These are phyloP conservation scores for Hypoxylon fuscum DNA, from an alignment of 495 filamentous ascomycete genomes.

Conservation along the genomic window DNA sequence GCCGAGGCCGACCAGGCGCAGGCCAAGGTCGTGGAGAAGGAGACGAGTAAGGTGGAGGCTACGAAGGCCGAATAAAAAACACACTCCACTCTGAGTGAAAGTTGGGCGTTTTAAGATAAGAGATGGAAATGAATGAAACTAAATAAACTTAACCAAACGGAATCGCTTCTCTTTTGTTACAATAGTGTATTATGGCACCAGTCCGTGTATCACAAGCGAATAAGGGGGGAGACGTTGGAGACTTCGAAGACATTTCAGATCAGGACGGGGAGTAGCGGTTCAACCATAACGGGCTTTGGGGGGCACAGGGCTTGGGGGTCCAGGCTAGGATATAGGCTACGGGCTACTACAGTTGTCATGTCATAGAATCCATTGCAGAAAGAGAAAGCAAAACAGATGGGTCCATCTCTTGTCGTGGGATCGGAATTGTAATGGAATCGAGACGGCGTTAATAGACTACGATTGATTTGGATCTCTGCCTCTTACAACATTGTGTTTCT, in stretches of 20 bases:
- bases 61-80: conserved; percentile 37
- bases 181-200: conserved; percentile 27
- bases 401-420: conserved; percentile 15
- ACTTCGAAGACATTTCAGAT: no score
- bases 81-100: not conserved
- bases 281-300: no score
- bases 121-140: conserved; percentile 15
- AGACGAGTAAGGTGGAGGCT: conserved; percentile 30
- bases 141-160: conserved; percentile 1
- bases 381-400: no score
- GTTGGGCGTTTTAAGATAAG: not conserved
- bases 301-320: no score
- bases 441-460: conserved; percentile 23
- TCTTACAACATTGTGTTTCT: not conserved
- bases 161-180: conserved; percentile 43
- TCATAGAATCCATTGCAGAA: no score
- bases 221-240: no score
- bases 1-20: conserved; percentile 52
- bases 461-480: not conserved
- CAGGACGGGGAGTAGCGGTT: no score
- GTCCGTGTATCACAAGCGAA: conserved; percentile 37
- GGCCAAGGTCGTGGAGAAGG: conserved; percentile 33
- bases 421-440: conserved; percentile 17
- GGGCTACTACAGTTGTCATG: no score
- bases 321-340: no score